Percentiles rank a stretch among this genome's conserved stretches.
Conservation (phyloP, 2,329 filamentous ascomycete species). For the Colletotrichum tropicicola region DNA sequence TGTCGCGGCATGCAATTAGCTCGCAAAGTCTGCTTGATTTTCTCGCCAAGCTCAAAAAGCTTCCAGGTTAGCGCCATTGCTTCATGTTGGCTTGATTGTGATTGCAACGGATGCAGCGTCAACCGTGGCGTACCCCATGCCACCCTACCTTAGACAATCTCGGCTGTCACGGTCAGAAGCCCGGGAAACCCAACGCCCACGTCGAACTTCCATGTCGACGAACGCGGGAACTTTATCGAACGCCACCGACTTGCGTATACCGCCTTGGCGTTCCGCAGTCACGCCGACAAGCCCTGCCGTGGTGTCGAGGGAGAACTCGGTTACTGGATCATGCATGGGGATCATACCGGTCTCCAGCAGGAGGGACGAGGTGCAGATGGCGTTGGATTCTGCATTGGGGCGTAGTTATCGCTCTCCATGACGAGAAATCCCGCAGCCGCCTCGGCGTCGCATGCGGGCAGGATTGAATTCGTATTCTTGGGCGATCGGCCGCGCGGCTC, state of each 20-base stretch:
- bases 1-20: slow-evolving; percentile 46
- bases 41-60: slow-evolving; percentile 51
- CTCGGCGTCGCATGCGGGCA: slow-evolving; percentile 48
- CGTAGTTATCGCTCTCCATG: slow-evolving; percentile 33
- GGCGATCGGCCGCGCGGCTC: slow-evolving; percentile 49
- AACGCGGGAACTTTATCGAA: slow-evolving; percentile 57
- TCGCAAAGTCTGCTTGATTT: slow-evolving; percentile 50
- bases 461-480: slow-evolving; percentile 45
- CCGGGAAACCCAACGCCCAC: slow-evolving; percentile 48
- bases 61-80: slow-evolving; percentile 11
- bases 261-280: slow-evolving; percentile 47
- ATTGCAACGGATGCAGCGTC: slow-evolving; percentile 47
- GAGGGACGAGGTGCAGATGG: slow-evolving; percentile 51
- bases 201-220: slow-evolving; percentile 49
- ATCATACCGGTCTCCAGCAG: slow-evolving; percentile 56
- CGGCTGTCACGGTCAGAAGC: too few relatives aligned
- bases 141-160: slow-evolving; percentile 53
- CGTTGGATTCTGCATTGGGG: slow-evolving; percentile 49
- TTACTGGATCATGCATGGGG: slow-evolving; percentile 50
- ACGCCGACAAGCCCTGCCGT: slow-evolving; percentile 50
- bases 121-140: slow-evolving; percentile 52
- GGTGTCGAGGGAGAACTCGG: slow-evolving; percentile 46
- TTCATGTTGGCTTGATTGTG: slow-evolving; percentile 41
- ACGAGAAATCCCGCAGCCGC: slow-evolving; percentile 53
- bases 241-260: slow-evolving; percentile 52